phyloP scores from a whole-genome alignment of 768 basidiomycete genomes.

The Trametes cubensis region DNA sequence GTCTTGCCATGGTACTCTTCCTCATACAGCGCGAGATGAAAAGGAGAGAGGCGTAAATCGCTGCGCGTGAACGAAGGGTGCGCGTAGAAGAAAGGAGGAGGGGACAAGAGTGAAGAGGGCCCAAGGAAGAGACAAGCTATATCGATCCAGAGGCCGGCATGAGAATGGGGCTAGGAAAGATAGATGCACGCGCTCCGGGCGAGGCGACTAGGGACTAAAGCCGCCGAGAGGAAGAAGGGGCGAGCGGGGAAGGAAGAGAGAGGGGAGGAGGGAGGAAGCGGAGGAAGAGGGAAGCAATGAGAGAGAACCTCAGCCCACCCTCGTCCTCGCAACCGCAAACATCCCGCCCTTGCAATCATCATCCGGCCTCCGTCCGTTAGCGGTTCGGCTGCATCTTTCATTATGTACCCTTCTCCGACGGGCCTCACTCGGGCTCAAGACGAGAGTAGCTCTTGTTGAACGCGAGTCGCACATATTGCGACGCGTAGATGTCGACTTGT shows the following conservation, averaged over 20 bases:
- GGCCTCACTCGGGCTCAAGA: too few relatives aligned
- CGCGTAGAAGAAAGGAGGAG: not conserved
- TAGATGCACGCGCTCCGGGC: constrained; percentile 8
- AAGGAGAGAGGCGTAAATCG: not conserved
- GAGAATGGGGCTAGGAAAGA: not conserved
- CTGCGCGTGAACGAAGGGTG: not conserved
- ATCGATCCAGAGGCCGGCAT: constrained; percentile 4
- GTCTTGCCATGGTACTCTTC: constrained; percentile 12
- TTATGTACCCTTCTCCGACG: too few relatives aligned
- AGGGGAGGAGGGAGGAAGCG: not conserved
- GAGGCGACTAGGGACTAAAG: constrained; percentile 10
- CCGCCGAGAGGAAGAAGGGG: constrained; percentile 10
- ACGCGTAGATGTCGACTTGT: too few relatives aligned
- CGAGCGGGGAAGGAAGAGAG: constrained; percentile 3
- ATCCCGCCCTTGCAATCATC: too few relatives aligned
- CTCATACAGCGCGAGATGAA: not conserved
- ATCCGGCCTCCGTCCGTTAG: too few relatives aligned
- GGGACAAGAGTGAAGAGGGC: constrained; percentile 5
- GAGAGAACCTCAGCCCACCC: not conserved
- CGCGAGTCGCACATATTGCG: too few relatives aligned
- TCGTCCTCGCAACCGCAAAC: too few relatives aligned
- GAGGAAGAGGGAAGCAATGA: not conserved
- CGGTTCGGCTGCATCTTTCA: too few relatives aligned
- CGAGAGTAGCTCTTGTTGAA: too few relatives aligned
- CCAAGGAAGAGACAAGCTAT: constrained; percentile 16